phyloP scores from a whole-genome alignment of 108 stramenopile genomes.

The Epipyxis sp. region DNA sequence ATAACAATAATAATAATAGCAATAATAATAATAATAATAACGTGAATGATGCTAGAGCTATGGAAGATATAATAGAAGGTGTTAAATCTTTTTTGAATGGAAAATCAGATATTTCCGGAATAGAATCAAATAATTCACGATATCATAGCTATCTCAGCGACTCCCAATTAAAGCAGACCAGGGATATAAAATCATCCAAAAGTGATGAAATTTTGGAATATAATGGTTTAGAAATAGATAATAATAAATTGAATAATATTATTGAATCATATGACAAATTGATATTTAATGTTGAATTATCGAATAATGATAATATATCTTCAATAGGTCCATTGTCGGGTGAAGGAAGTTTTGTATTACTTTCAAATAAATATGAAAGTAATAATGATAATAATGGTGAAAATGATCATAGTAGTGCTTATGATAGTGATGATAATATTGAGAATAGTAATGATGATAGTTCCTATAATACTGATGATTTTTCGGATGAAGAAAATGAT shows the following conservation, averaged over 20 bases:
- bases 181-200: too few relatives aligned
- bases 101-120: neutral
- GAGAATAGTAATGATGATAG: neutral
- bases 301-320: neutral
- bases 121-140: neutral
- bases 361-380: neutral
- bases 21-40: neutral
- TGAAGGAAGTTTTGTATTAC: neutral
- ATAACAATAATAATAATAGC: neutral
- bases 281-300: neutral
- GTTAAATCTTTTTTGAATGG: neutral
- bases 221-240: neutral
- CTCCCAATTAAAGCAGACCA: neutral
- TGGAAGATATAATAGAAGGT: neutral
- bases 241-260: neutral
- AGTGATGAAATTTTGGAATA: neutral
- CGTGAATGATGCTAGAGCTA: neutral
- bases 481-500: neutral
- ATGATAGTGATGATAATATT: constrained; percentile 7
- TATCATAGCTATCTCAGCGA: neutral
- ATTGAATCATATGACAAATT: neutral
- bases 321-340: neutral
- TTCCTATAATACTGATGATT: neutral
- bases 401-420: neutral
- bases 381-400: neutral